Percentiles rank a stretch among this genome's conserved stretches.
phyloP scores from a whole-genome alignment of 371 early-diverging fungal species.

The Syncephalis fuscata region DNA sequence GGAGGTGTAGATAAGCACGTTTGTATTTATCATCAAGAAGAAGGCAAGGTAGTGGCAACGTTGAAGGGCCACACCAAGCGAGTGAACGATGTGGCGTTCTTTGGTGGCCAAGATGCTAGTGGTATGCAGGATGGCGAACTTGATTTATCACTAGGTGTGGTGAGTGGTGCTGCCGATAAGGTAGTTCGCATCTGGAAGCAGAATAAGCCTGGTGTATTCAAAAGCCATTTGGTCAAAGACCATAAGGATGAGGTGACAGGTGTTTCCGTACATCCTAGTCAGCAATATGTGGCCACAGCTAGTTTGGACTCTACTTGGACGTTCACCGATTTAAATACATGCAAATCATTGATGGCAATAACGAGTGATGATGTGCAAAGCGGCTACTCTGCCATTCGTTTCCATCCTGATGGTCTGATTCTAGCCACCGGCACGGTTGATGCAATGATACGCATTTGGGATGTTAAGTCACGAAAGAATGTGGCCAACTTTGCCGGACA shows the following conservation, averaged over 20 bases:
- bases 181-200: slow-evolving; percentile 61
- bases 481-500: slow-evolving; percentile 62
- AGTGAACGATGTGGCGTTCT: slow-evolving; percentile 49
- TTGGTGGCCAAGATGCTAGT: slow-evolving; percentile 27
- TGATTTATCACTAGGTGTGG: slow-evolving; percentile 12
- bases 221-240: slow-evolving; percentile 11
- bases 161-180: slow-evolving; percentile 69
- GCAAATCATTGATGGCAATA: slow-evolving; percentile 33
- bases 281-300: slow-evolving; percentile 59
- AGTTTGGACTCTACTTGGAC: slow-evolving; percentile 66
- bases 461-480: slow-evolving; percentile 52
- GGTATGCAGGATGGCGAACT: slow-evolving; percentile 17
- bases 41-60: slow-evolving; percentile 45
- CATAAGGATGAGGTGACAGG: slow-evolving; percentile 56
- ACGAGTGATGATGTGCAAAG: slow-evolving; percentile 9
- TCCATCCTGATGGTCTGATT: slow-evolving; percentile 89
- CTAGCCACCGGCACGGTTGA: slow-evolving; percentile 65
- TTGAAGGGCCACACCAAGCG: slow-evolving; percentile 70
- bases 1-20: slow-evolving; percentile 71
- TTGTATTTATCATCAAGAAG: slow-evolving; percentile 38
- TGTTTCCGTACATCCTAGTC: slow-evolving; percentile 58
- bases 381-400: slow-evolving; percentile 49
- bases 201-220: slow-evolving; percentile 12
- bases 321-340: slow-evolving; percentile 52
- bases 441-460: slow-evolving; percentile 68